Evolutionary conservation across 495 filamentous ascomycete genomes (phyloP).

Genomic region (Talaromyces trachyspermus): DNA sequence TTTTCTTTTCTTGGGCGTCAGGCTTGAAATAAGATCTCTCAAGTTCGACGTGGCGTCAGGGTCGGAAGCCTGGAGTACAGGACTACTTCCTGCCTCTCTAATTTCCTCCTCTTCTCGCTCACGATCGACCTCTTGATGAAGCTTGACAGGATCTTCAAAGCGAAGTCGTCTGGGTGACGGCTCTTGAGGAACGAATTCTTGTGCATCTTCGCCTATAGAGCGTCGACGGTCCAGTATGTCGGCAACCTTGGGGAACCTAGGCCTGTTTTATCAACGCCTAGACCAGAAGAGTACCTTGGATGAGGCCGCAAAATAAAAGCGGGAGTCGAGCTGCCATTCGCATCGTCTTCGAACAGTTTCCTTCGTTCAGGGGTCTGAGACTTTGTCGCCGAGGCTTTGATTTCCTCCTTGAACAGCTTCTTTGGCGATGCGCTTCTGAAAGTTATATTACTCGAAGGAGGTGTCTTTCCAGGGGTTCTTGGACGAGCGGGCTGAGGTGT

Average conservation of each 20-base stretch:
- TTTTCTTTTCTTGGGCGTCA: conserved; percentile 68
- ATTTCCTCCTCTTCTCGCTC: conserved; percentile 59
- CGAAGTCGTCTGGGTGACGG: conserved; percentile 40
- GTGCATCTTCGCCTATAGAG: conserved; percentile 61
- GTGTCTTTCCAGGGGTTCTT: conserved; percentile 46
- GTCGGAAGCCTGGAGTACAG: conserved; percentile 45
- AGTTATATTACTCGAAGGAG: conserved; percentile 38
- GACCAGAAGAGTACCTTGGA: conserved; percentile 57
- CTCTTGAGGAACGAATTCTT: conserved; percentile 51
- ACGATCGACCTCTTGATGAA: conserved; percentile 62
- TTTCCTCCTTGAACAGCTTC: conserved; percentile 44
- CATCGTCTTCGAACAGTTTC: conserved; percentile 52
- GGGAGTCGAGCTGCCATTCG: conserved; percentile 53
- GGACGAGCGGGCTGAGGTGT: conserved; percentile 46
- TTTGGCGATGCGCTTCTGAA: conserved; percentile 47
- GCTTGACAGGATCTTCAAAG: conserved; percentile 58
- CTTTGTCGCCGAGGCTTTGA: conserved; percentile 32
- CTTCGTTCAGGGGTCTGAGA: conserved; percentile 27
- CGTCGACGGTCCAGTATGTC: conserved; percentile 64
- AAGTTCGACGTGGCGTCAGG: conserved; percentile 56
- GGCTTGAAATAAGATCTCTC: conserved; percentile 68
- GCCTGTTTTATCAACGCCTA: conserved; percentile 67
- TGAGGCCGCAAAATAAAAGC: conserved; percentile 59
- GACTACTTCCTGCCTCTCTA: conserved; percentile 49
- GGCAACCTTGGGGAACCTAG: conserved; percentile 73